phyloP scores from a whole-genome alignment of 2,329 filamentous ascomycete genomes.

The Colletotrichum chrysophilum region DNA sequence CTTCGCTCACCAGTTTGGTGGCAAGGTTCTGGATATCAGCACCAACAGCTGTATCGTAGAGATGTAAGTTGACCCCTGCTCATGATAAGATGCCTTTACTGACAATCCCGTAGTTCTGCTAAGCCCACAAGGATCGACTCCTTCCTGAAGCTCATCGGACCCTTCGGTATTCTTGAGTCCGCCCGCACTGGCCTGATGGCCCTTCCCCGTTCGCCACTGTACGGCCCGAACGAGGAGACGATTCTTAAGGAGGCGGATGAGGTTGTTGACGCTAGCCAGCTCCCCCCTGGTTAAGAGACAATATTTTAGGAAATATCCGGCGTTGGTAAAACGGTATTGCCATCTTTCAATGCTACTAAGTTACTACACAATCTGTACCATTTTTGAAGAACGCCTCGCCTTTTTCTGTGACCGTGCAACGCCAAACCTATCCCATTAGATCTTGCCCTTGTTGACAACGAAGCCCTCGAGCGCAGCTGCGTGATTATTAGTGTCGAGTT shows the following conservation, averaged over 20 bases:
- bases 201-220: constrained; percentile 88
- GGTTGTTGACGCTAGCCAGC: constrained; percentile 90
- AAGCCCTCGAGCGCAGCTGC: constrained; percentile 82
- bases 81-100: constrained; percentile 21
- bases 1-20: constrained; percentile 95
- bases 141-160: constrained; percentile 93
- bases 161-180: constrained; percentile 96
- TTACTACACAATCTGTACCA: constrained; percentile 21
- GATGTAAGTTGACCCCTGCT: constrained; percentile 66
- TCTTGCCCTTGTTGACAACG: constrained; percentile 90
- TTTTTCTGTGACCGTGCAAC: constrained; percentile 13
- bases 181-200: constrained; percentile 97
- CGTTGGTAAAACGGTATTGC: constrained; percentile 23
- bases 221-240: constrained; percentile 72
- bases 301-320: constrained; percentile 22
- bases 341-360: constrained; percentile 22
- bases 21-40: constrained; percentile 97
- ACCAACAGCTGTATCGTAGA: constrained; percentile 99
- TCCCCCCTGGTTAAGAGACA: constrained; percentile 79
- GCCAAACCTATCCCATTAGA: constrained; percentile 41
- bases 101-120: constrained; percentile 67
- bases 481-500: background rate
- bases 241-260: constrained; percentile 87
- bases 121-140: constrained; percentile 95
- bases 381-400: constrained; percentile 16